Conservation (phyloP, 2,329 filamentous ascomycete species). For the Botrytis pseudocinerea region DNA sequence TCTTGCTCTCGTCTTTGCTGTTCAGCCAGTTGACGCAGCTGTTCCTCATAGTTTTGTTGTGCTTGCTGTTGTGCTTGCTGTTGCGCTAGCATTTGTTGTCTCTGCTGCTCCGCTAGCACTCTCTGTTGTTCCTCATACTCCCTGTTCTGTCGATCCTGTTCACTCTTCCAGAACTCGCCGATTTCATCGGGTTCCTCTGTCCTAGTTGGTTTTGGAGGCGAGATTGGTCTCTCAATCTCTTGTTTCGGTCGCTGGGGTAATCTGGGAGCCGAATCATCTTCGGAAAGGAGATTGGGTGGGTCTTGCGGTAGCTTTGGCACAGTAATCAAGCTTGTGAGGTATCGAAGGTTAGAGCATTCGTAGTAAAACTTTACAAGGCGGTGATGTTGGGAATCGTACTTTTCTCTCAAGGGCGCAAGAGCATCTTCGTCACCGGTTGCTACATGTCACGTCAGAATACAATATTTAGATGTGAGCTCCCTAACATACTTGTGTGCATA, state of each 20-base stretch:
- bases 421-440: constrained; percentile 93
- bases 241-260: constrained; percentile 78
- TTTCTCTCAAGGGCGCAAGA: constrained; percentile 78
- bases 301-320: constrained; percentile 95
- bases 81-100: constrained; percentile 77
- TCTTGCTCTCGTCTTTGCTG: constrained; percentile 91
- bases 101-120: constrained; percentile 82
- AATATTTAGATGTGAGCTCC: not conserved
- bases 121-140: constrained; percentile 95
- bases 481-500: constrained; percentile 85
- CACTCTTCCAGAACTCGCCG: constrained; percentile 96
- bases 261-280: constrained; percentile 81
- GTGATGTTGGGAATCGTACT: constrained; percentile 96
- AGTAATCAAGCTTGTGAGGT: constrained; percentile 92
- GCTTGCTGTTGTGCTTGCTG: constrained; percentile 81
- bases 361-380: constrained; percentile 98
- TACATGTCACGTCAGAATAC: constrained; percentile 40
- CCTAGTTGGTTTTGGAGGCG: constrained; percentile 67
- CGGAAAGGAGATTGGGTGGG: constrained; percentile 81
- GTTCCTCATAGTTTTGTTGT: constrained; percentile 94
- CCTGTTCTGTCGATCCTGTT: constrained; percentile 85
- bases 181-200: constrained; percentile 89
- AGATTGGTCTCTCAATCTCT: constrained; percentile 68
- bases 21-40: constrained; percentile 82
- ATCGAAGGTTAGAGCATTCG: constrained; percentile 96